phyloP scores from a whole-genome alignment of 176 grass and related monocot species.

The Panicum miliaceum region DNA sequence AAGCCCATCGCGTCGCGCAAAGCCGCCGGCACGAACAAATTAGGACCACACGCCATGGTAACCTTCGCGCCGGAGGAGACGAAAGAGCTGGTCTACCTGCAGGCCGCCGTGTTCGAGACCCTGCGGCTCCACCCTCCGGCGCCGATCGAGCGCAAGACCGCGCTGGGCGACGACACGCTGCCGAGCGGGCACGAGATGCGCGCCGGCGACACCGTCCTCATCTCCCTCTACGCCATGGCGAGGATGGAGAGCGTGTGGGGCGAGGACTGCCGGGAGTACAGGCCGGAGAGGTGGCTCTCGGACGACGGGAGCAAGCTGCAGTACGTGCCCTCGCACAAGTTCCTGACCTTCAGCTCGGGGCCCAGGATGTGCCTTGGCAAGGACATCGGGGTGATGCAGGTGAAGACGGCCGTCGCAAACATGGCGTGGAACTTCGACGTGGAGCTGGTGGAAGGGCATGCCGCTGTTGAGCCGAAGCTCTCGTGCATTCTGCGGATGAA shows the following conservation, averaged over 20 bases:
- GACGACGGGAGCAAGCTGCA: background rate
- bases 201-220: background rate
- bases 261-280: background rate
- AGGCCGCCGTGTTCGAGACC: background rate
- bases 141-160: background rate
- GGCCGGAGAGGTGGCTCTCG: too few species aligned
- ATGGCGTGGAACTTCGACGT: background rate
- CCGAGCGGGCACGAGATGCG: background rate
- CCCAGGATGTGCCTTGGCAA: background rate
- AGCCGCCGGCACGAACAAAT: too few species aligned
- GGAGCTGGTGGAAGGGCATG: background rate
- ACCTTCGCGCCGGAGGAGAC: background rate
- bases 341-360: background rate
- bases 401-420: background rate
- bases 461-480: background rate
- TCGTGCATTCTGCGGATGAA: background rate
- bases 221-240: background rate
- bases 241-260: conserved; percentile 5
- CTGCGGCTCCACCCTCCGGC: background rate
- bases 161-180: background rate
- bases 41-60: background rate
- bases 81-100: background rate
- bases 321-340: background rate
- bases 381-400: background rate
- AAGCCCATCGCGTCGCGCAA: too few species aligned